Percentiles rank a stretch among this genome's conserved stretches.
Evolutionary conservation across 1,284 basidiomycete genomes (phyloP).

Genomic region (Athelia psychrophila): DNA sequence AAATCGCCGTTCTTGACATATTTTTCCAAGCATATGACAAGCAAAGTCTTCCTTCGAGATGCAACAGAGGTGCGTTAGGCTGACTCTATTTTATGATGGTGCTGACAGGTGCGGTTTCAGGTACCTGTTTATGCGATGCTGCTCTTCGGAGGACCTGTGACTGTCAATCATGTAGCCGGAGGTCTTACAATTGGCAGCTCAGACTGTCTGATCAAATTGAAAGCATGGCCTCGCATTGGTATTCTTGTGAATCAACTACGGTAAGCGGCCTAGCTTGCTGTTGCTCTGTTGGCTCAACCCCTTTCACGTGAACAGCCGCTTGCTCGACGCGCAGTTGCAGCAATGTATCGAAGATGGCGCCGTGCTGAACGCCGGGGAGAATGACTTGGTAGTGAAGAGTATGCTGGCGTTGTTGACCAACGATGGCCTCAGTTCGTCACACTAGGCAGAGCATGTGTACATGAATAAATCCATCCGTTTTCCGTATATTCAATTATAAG

Average conservation of each 20-base stretch:
- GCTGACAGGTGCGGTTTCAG: slow-evolving; percentile 30
- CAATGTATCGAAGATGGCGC: slow-evolving; percentile 52
- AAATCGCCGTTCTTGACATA: slow-evolving; percentile 79
- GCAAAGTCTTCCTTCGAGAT: slow-evolving; percentile 85
- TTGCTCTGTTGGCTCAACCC: neutral
- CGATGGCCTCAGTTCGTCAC: slow-evolving; percentile 41
- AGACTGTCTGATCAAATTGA: slow-evolving; percentile 58
- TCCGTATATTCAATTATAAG: neutral
- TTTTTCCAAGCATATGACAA: slow-evolving; percentile 83
- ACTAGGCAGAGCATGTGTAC: neutral
- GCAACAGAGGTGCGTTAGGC: slow-evolving; percentile 71
- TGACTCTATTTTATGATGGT: too few species aligned
- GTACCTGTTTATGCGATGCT: slow-evolving; percentile 84
- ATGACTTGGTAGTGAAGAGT: slow-evolving; percentile 61
- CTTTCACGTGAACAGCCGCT: slow-evolving; percentile 36
- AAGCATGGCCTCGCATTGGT: slow-evolving; percentile 86
- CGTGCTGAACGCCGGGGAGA: slow-evolving; percentile 42
- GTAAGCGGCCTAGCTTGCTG: slow-evolving; percentile 35
- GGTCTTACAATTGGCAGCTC: slow-evolving; percentile 67
- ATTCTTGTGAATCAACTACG: slow-evolving; percentile 89
- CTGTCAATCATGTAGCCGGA: slow-evolving; percentile 76
- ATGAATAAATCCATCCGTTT: neutral
- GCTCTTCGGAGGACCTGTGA: slow-evolving; percentile 80
- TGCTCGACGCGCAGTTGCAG: slow-evolving; percentile 71
- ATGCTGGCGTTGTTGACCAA: slow-evolving; percentile 69